Conservation (phyloP, 2,329 filamentous ascomycete genomes). For the Epichloe bromicola region DNA sequence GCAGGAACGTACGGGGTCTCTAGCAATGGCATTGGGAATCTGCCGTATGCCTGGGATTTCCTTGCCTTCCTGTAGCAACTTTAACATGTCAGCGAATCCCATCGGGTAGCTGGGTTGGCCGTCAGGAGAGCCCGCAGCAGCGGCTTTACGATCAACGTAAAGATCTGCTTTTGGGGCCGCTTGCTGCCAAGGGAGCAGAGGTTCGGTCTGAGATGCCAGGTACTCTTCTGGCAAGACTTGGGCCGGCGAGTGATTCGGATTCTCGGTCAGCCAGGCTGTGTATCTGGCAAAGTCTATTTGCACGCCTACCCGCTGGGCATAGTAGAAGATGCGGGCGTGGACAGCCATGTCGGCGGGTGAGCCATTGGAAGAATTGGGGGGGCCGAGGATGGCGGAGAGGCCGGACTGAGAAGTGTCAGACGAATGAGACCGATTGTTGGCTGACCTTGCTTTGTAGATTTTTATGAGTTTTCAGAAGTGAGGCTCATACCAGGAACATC, state of each 20-base stretch:
- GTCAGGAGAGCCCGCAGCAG: constrained; percentile 9
- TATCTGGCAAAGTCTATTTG: constrained; percentile 55
- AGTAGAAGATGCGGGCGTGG: constrained; percentile 57
- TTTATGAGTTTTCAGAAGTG: neutral
- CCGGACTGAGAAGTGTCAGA: constrained; percentile 31
- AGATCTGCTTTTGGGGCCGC: constrained; percentile 35
- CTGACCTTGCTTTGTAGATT: neutral
- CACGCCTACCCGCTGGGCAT: constrained; percentile 34
- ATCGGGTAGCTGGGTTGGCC: constrained; percentile 61
- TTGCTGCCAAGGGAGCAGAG: constrained; percentile 31
- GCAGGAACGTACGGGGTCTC: constrained; percentile 45
- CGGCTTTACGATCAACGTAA: constrained; percentile 26
- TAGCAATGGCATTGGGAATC: constrained; percentile 67
- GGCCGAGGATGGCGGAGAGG: constrained; percentile 50
- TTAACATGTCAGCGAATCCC: constrained; percentile 74
- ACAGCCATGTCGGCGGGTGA: constrained; percentile 46
- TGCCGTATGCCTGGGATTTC: constrained; percentile 79
- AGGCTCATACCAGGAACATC: constrained; percentile 46
- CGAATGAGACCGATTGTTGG: neutral
- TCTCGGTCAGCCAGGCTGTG: constrained; percentile 43
- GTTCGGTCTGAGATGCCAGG: constrained; percentile 4
- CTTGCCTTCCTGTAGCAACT: constrained; percentile 69
- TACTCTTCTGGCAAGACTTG: constrained; percentile 25
- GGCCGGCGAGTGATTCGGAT: constrained; percentile 21
- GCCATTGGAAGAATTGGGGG: constrained; percentile 31